Conservation (phyloP, 352 stramenopile genomes). For the Phytophthora pisi region DNA sequence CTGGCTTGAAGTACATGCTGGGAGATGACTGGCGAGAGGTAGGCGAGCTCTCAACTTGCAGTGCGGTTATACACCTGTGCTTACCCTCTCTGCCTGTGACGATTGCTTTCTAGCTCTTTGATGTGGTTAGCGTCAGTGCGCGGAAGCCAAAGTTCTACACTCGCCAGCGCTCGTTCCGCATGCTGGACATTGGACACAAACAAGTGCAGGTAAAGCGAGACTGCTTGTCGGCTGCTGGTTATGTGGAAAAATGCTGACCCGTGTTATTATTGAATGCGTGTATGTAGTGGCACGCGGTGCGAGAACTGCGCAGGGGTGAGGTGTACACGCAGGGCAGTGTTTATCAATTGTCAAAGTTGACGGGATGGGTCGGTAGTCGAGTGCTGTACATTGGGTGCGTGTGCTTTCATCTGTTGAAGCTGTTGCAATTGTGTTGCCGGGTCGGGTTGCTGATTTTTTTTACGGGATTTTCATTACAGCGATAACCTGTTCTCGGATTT, state of each 20-base stretch:
- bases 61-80: too few species aligned
- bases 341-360: conserved; percentile 62
- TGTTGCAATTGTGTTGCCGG: not conserved
- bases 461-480: conserved; percentile 27
- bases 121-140: conserved; percentile 89
- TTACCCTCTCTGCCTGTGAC: not conserved
- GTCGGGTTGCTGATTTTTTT: not conserved
- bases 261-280: not conserved
- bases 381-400: conserved; percentile 93
- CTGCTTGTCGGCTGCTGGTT: not conserved
- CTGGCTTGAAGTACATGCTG: conserved; percentile 93
- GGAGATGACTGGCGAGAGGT: conserved; percentile 88
- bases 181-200: conserved; percentile 64
- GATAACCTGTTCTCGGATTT: conserved; percentile 95
- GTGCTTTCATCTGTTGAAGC: not conserved
- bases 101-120: conserved; percentile 66
- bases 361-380: conserved; percentile 70
- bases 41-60: too few species aligned
- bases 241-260: not conserved
- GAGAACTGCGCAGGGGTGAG: conserved; percentile 55
- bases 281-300: conserved; percentile 68
- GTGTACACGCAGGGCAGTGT: conserved; percentile 88
- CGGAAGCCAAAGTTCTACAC: conserved; percentile 95
- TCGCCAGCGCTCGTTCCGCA: conserved; percentile 73
- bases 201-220: conserved; percentile 54